phyloP scores from a whole-genome alignment of 441 rosid genomes.

The Jatropha podagrica region DNA sequence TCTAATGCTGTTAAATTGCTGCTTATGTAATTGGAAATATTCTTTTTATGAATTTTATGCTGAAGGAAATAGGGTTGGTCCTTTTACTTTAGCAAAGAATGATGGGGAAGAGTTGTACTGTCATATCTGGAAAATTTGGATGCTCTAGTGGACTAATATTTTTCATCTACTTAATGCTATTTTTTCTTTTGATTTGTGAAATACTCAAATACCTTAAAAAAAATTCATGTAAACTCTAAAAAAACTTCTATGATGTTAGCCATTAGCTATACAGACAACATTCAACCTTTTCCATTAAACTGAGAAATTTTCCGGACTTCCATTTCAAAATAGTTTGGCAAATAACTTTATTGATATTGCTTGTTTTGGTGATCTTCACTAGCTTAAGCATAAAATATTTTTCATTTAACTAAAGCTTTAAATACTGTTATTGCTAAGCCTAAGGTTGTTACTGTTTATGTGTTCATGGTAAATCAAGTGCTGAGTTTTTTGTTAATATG shows the following conservation, averaged over 20 bases:
- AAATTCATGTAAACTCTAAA: background rate
- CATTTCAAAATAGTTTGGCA: background rate
- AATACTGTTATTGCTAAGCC: background rate
- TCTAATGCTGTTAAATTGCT: constrained; percentile 5
- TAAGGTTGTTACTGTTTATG: background rate
- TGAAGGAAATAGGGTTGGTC: background rate
- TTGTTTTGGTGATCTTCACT: background rate
- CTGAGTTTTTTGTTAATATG: background rate
- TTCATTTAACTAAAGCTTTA: background rate
- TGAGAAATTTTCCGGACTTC: background rate
- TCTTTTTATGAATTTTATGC: background rate
- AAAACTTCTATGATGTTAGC: background rate
- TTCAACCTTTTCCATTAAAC: background rate
- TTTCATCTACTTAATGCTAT: background rate
- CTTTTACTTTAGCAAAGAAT: background rate
- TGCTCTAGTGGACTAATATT: background rate
- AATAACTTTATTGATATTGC: background rate
- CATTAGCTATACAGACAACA: background rate
- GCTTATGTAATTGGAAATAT: background rate
- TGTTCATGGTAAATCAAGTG: background rate
- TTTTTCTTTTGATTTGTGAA: background rate
- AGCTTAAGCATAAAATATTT: background rate
- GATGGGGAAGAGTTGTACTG: background rate
- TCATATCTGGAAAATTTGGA: background rate
- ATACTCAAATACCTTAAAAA: background rate